Base-by-base conservation (phyloP, 805 yeast species). In the Jamesozyma spencerorum region DNA sequence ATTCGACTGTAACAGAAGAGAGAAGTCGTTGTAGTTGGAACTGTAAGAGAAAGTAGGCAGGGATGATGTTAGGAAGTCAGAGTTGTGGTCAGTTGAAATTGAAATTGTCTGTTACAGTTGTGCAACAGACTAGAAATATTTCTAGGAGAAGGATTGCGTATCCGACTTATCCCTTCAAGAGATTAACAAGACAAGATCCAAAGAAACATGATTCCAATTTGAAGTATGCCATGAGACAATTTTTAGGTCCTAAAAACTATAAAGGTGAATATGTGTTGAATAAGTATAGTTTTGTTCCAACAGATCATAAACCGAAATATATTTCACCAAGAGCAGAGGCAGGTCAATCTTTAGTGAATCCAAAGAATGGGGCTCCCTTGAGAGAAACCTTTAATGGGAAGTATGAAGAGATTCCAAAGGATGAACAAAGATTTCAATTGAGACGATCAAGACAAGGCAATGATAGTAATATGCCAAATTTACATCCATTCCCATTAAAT, bases 401-500 rank as follows among this genome's bases (percentile, higher is more conserved):
- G 15, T 41, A 15, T 28, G 43, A 40, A 38, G 42, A 39, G 15
- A 7, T 36, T 7, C 3, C 8, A 3, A 22, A 22, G 4, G 36
- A 31, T 42, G 15, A 15, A 24, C n/a, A 18, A 10, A 24, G 46
- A 30, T 45, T 20, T 30, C 40, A 36, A 41, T 27, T 14, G 6
- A 15, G 8, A 10, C 22, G 15, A 4, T 8, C 13, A 18, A 43
- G 29, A 28, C 34, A n/a, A 39, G 12, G 45, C 32, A 31, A 41
- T 30, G 29, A 42, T 48, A 50, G 19, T 48, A 61, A 20, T 3
- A 15, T 12, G 5, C 10, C 26, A 22, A 22, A 22, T 6, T 61
- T 81, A 47, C 79, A 74, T 45, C 98, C 98, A 14, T 90, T 92
- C 63, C 94, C 95, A 18, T 67, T 68, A 39, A 92, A 92, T 62